Base-by-base conservation (phyloP, 1,284 basidiomycete species). In the Moesziomyces sp. region DNA sequence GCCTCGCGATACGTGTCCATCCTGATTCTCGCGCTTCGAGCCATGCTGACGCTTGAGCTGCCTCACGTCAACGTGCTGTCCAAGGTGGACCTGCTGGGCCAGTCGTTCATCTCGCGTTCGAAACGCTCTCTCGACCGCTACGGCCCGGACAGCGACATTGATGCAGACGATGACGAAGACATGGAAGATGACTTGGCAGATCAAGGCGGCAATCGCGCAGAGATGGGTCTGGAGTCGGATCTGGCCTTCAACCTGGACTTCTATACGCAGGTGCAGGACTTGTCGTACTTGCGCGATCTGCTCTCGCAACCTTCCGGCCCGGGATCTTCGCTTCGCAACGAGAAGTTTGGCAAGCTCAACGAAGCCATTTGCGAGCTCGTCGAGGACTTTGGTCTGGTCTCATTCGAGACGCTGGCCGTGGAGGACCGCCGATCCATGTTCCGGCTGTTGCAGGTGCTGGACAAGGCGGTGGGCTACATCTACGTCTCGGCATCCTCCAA, bases 21-120 rank as follows among this genome's bases (percentile, higher is more conserved):
- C 13, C 88, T 98, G 45, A 88, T 99, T 40, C 89, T 99, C 5
- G 93, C 94, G 7, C 87, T 99, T 23, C 89, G 96, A 49, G 93
- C 95, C 19, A 99, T 99, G 97, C 88, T 99, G n/a, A 94, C 97
- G 82, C 88, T 99, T 58, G 97, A 97, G 83, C 88, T 99, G 26
- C 97, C 97, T 0, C 97, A 98, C 84, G 87, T 99, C 85, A 99
- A 99, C 81, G 96, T 99, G 1, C 87, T 99, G 16, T 94, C 93
- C 35, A 99, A 99, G 85, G 89, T 99, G 56, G 97, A 99, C 85
- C 86, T 98, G 23, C 87, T 99, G 19, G 63, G 68, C 26, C 65
- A 70, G 56, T 46, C 58, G 10, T 67, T 58, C 40, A 64, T 60
- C 42, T 58, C 69, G 3, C 52, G 56, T 11, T 58, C 59, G 3